Evolutionary conservation across 768 basidiomycete genomes (phyloP).

Genomic region (Termitomyces sp.): DNA sequence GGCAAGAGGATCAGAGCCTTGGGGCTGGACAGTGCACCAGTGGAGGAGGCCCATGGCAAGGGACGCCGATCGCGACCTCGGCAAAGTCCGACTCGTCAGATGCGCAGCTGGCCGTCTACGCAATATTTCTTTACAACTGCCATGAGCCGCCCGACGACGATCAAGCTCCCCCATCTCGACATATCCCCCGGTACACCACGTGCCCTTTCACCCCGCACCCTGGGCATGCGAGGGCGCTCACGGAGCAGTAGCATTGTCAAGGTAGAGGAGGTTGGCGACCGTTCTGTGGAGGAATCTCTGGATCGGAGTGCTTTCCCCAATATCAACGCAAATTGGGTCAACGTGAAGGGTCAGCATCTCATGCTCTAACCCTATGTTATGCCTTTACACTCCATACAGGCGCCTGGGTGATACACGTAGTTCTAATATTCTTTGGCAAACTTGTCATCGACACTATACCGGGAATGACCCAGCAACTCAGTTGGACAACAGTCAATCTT

Average conservation of each 20-base stretch:
- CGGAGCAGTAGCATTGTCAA: conserved; percentile 77
- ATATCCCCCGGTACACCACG: conserved; percentile 24
- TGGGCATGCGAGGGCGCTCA: conserved; percentile 32
- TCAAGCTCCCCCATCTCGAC: conserved; percentile 51
- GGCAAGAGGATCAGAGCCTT: conserved; percentile 49
- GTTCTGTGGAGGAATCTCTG: conserved; percentile 65
- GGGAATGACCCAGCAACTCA: conserved; percentile 88
- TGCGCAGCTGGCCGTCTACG: conserved; percentile 12
- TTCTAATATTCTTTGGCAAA: conserved; percentile 88
- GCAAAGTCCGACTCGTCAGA: conserved; percentile 18
- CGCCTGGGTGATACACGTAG: conserved; percentile 96
- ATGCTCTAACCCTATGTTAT: neutral
- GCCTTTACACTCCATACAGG: conserved; percentile 41
- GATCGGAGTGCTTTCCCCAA: conserved; percentile 81
- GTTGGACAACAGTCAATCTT: conserved; percentile 93
- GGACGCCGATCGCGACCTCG: conserved; percentile 12
- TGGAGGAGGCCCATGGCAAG: conserved; percentile 49
- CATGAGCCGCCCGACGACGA: conserved; percentile 50
- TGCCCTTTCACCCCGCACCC: conserved; percentile 17
- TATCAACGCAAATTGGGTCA: conserved; percentile 91
- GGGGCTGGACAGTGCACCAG: conserved; percentile 60
- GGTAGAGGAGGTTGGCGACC: conserved; percentile 75
- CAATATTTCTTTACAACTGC: conserved; percentile 5
- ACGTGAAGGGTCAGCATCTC: conserved; percentile 67
- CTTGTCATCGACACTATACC: conserved; percentile 91